Conservation (phyloP, 805 yeast species). For the Candida suzukii region DNA sequence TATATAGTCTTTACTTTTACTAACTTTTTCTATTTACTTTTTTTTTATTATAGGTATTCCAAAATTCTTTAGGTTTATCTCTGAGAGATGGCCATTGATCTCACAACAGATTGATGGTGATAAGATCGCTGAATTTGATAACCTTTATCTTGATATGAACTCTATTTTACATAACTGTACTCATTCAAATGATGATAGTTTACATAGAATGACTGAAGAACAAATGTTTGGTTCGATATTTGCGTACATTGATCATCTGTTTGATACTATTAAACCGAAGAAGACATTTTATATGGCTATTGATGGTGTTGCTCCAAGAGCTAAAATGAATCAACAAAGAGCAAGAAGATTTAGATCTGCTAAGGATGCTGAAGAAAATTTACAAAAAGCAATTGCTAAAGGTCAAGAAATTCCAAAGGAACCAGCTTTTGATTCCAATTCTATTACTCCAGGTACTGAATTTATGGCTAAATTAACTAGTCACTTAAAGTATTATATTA, state of each 20-base stretch:
- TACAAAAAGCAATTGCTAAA: conserved; percentile 52
- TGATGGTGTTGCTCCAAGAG: conserved; percentile 98
- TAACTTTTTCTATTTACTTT: too few relatives aligned
- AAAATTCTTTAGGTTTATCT: conserved; percentile 90
- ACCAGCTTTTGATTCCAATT: conserved; percentile 86
- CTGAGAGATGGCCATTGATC: conserved; percentile 98
- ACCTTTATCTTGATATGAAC: conserved; percentile 94
- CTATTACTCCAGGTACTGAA: conserved; percentile 96
- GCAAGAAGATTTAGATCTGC: conserved; percentile 94
- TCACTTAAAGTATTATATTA: conserved; percentile 79
- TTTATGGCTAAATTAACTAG: conserved; percentile 86
- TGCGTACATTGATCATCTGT: conserved; percentile 89
- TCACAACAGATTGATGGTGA: conserved; percentile 76
- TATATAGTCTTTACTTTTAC: too few relatives aligned
- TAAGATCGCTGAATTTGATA: conserved; percentile 90
- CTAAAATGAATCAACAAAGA: conserved; percentile 97
- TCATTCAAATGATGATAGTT: conserved; percentile 65
- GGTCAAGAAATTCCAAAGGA: conserved; percentile 72
- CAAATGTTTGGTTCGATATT: conserved; percentile 90
- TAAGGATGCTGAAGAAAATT: conserved; percentile 76
- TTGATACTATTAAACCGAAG: conserved; percentile 80
- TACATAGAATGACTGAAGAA: conserved; percentile 71
- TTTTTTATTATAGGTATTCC: conserved; percentile 99
- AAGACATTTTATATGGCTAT: conserved; percentile 91
- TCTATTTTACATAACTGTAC: conserved; percentile 93